A percentile compares a stretch with the other conserved stretches of the same genome.
phyloP scores from a whole-genome alignment of 2,329 filamentous ascomycete genomes.

The Colletotrichum tabaci region DNA sequence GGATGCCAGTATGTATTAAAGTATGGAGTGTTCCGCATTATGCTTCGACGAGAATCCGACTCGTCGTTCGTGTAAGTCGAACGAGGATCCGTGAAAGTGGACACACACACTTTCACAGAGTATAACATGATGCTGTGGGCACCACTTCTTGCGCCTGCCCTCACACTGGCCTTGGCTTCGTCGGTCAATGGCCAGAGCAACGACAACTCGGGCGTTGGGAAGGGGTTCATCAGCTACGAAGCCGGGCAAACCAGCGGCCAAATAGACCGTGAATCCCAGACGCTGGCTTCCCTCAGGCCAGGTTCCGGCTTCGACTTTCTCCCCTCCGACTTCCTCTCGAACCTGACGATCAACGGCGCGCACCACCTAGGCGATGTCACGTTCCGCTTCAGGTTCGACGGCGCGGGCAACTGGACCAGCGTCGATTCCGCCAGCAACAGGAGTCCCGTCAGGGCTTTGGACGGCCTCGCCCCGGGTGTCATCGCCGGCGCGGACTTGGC shows the following conservation, averaged over 20 bases:
- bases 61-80: neutral
- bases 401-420: slow-evolving; percentile 58
- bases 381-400: slow-evolving; percentile 64
- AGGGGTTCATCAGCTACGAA: slow-evolving; percentile 28
- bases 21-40: too few relatives aligned
- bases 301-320: slow-evolving; percentile 67
- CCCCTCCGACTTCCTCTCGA: slow-evolving; percentile 64
- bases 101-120: neutral
- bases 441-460: slow-evolving; percentile 51
- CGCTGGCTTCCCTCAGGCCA: slow-evolving; percentile 62
- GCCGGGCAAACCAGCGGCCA: slow-evolving; percentile 31
- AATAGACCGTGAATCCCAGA: slow-evolving; percentile 53
- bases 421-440: slow-evolving; percentile 62
- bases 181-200: slow-evolving; percentile 11
- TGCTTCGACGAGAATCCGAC: neutral
- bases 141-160: slow-evolving; percentile 8
- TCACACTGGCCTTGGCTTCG: slow-evolving; percentile 18
- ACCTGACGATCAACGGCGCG: slow-evolving; percentile 63
- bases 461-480: slow-evolving; percentile 39
- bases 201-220: slow-evolving; percentile 4
- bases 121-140: slow-evolving; percentile 11
- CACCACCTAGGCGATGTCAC: slow-evolving; percentile 74
- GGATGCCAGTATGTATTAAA: neutral
- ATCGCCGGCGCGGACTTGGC: slow-evolving; percentile 58
- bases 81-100: neutral